phyloP scores from a whole-genome alignment of 768 basidiomycete genomes.

The Lactarius sp. region DNA sequence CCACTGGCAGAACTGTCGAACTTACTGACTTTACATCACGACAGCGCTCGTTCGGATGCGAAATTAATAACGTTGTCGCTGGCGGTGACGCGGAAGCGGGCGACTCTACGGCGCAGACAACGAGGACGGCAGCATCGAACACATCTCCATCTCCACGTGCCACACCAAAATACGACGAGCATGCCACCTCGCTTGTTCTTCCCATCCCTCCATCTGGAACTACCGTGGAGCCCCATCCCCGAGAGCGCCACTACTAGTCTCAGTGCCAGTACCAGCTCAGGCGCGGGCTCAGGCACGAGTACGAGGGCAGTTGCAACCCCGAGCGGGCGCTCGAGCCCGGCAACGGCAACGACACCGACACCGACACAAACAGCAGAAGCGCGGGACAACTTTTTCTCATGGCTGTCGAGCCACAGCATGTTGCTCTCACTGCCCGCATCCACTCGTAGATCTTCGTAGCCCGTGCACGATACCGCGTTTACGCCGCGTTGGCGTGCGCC shows the following conservation, averaged over 20 bases:
- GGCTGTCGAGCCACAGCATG: conserved; percentile 11
- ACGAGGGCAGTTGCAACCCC: neutral
- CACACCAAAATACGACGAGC: conserved; percentile 15
- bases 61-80: conserved; percentile 24
- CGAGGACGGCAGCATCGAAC: neutral
- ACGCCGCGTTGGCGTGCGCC: conserved; percentile 61
- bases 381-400: conserved; percentile 19
- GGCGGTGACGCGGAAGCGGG: conserved; percentile 20
- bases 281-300: neutral
- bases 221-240: conserved; percentile 16
- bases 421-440: conserved; percentile 10
- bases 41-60: conserved; percentile 48
- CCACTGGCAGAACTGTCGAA: conserved; percentile 46
- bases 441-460: conserved; percentile 13
- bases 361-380: neutral
- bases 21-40: conserved; percentile 70
- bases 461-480: conserved; percentile 43
- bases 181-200: conserved; percentile 21
- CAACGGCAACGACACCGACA: neutral
- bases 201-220: conserved; percentile 21
- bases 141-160: neutral
- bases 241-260: neutral
- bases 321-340: conserved; percentile 8
- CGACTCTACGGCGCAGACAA: conserved; percentile 3
- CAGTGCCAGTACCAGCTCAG: neutral